Evolutionary conservation across 2,329 filamentous ascomycete species (phyloP).

Genomic region (Cucurbitaria berberidis): DNA sequence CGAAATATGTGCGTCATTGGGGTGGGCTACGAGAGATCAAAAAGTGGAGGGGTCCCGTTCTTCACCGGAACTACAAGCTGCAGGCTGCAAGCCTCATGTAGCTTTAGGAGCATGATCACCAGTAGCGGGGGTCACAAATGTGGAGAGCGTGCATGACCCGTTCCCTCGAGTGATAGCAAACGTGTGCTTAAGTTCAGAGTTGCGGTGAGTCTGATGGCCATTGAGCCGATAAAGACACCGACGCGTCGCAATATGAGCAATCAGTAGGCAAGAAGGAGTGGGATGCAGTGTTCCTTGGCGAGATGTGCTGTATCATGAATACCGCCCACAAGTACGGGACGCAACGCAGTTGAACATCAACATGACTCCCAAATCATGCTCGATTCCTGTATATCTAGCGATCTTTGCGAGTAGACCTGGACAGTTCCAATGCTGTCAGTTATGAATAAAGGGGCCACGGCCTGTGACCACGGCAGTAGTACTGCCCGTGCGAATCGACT

Average conservation of each 20-base stretch:
- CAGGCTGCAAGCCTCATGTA: background rate
- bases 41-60: background rate
- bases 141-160: background rate
- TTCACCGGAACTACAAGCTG: background rate
- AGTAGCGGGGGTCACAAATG: background rate
- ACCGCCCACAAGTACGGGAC: background rate
- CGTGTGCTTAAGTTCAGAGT: background rate
- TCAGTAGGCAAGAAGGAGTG: background rate
- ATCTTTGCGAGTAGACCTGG: background rate
- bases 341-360: background rate
- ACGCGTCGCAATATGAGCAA: background rate
- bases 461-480: background rate
- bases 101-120: background rate
- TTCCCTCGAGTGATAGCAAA: background rate
- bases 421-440: background rate
- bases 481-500: background rate
- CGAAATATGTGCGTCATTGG: background rate
- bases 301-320: background rate
- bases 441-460: background rate
- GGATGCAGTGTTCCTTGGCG: background rate
- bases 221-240: background rate
- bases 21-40: background rate
- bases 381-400: background rate
- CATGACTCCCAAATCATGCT: background rate
- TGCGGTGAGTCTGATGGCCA: background rate